Evolutionary conservation across 2,329 filamentous ascomycete species (phyloP), one percentile per base, ranked within the genome.

Genomic region (Fusarium palustre): DNA sequence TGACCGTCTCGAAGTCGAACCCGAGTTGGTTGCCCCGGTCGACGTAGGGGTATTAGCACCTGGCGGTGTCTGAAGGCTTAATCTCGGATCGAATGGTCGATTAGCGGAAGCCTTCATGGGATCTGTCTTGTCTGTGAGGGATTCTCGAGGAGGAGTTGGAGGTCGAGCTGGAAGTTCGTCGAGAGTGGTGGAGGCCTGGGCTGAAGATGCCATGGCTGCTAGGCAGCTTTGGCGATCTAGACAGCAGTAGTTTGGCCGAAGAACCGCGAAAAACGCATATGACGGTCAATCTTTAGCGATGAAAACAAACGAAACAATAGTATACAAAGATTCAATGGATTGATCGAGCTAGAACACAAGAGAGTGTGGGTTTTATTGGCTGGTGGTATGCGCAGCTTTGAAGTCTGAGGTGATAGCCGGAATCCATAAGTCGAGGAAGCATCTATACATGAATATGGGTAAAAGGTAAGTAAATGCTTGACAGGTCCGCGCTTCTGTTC

Each of bases 81-180:
- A 58, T 68, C 73, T 70, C 24, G 74, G 73, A 66, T 85, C 79
- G 74, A 81, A 75, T 34, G 76, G 73, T n/a, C 79, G 77, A 67
- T 78, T 73, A 45, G 80, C 72, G n/a, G 77, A 70, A 38, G 78
- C 73, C 66, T 81, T 82, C 53, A 76, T 70, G 31, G 76, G 71
- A 30, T 75, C 71, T 50, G 81, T 79, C 59, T 74, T 57, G 41
- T 83, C 81, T 71, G 77, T 76, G 31, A 77, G 79, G 36, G 83
- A 80, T 76, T 88, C 87, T 71, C 85, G 85, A n/a, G 89, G 89
- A 47, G 90, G 89, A 34, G 89, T 92, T n/a, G 90, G 89, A 28
- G 89, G 89, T 77, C 88, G 85, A 64, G 86, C 78, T 67, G 84
- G 81, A 55, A 89, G 81, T 59, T 83, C 81, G 67, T 88, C 85